Base-by-base conservation (phyloP, 1,139 yeast species). In the Zhuliangozyma blackwelliae region DNA sequence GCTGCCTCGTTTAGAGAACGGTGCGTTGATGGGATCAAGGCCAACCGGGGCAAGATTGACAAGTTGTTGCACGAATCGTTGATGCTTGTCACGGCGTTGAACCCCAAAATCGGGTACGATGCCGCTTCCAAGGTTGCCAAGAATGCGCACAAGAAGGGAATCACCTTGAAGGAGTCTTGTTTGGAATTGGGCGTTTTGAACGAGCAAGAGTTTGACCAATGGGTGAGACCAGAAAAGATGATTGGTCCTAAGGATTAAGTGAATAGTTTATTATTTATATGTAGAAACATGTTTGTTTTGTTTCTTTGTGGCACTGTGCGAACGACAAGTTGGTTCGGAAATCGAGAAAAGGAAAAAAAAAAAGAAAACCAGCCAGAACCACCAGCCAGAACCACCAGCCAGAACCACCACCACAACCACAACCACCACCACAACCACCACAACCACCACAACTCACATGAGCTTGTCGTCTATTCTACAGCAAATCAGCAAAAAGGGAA, bases 161-260 rank as follows among this genome's bases (percentile, higher is more conserved):
- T 87, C 55, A 89, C 96, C 33, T 76, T 89, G 65, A 88, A 88
- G 71, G 83, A 86, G 63, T 79, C 92, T 43, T 94, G 95, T 43
- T 69, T 88, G 53, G 95, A 88, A 63, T 77, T 89, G 55, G 82
- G 83, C 38, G 86, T 81, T 41, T 72, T 89, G 55, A 75, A 79
- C 38, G 77, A 75, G 44, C 83, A 79, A 57, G 95, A 87, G 67
- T 89, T 89, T 53, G 90, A 86, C 61, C 74, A 85, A 62, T 88
- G 94, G 92, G 96, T 89, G 49, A 80, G 85, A 61, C 97, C 97
- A 45, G 96, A 88, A 71, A 79, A 85, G 59, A 89, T 89, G 97
- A 77, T 89, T 65, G 95, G 96, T 36, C 96, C 97, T 50, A 79
- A 78, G 33, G 31, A 34, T 10, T 35, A 35, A 23, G 10, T n/a